Evolutionary conservation across 1,284 basidiomycete genomes (phyloP), one percentile per base, ranked within the genome.

Genomic region (Apiotrichum gamsii): DNA sequence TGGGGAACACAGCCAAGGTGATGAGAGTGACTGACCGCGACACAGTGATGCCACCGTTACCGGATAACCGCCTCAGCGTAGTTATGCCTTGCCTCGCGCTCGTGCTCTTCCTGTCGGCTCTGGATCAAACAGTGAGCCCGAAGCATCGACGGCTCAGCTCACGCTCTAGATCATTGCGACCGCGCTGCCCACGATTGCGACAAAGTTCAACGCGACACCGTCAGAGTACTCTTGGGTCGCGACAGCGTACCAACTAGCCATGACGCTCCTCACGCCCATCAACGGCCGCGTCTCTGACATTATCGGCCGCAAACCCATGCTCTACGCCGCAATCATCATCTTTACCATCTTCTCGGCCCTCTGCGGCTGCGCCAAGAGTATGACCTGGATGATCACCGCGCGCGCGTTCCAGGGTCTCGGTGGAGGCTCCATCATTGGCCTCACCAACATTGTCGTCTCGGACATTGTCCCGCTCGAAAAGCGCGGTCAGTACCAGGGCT

Each of bases 401-500:
- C 52, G 69, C 35, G 65, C 64, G 4, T 59, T 69, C 39, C 65
- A 67, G 37, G 69, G 69, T 9, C 45, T 68, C 5, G 69, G 69
- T 3, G 69, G 69, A 6, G 67, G 67, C 11, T 52, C 58, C 5
- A 65, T 69, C 40, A 61, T 71, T 39, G 60, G 61, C 21, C 34
- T 52, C 30, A 24, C 20, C 3, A 31, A 45, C 13, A 52, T 56
- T 19, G 41, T 52, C 35, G 42, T 57, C 54, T 61, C 61, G 10
- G 69, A 72, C 49, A 66, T 72, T 41, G 62, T 65, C 3, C 64
- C 69, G 2, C 47, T 72, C 9, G 43, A 59, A 23, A 59, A 66
- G 43, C 57, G 69, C 40, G 69, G 68, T 8, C 43, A 81, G 39
- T 72, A 66, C 49, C 65, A 64, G 38, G 72, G 73, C 14, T 60